Evolutionary conservation across 169 alveolate species (phyloP).

Genomic region (Plasmodium knowlesi): DNA sequence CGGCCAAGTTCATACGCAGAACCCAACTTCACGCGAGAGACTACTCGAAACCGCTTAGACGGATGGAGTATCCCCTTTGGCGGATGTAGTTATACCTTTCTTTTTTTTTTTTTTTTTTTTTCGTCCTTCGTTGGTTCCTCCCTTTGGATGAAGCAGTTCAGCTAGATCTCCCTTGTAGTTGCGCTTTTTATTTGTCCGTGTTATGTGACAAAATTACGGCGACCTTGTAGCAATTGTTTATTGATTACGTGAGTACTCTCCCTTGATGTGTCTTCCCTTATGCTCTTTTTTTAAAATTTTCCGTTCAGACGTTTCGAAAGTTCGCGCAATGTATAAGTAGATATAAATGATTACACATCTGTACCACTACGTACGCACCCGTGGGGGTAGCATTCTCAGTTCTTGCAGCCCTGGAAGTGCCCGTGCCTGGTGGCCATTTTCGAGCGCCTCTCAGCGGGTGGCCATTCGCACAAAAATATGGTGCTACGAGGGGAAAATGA

Average conservation of each 20-base stretch:
- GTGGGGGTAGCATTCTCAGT: not conserved
- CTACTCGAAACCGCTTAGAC: not conserved
- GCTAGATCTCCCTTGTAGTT: not conserved
- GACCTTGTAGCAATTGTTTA: not conserved
- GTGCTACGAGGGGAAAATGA: not conserved
- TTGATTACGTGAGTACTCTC: not conserved
- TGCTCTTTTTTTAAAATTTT: not conserved
- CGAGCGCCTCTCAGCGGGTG: not conserved
- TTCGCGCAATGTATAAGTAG: not conserved
- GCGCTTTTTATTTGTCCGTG: not conserved
- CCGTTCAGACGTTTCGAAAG: not conserved
- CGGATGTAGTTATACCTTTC: not conserved
- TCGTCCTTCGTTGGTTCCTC: not conserved
- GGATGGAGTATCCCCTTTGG: not conserved
- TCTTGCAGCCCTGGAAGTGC: not conserved
- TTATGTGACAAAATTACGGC: not conserved
- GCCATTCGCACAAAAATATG: not conserved
- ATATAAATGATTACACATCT: not conserved
- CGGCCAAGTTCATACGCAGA: not conserved
- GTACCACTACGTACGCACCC: not conserved
- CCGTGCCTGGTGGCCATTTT: not conserved
- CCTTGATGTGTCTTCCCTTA: not conserved
- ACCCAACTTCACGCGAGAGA: not conserved
- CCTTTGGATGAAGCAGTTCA: not conserved
- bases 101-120: no score